Evolutionary conservation across 495 filamentous ascomycete species (phyloP), one percentile per base, ranked within the genome.

Genomic region (Poronia punctata): DNA sequence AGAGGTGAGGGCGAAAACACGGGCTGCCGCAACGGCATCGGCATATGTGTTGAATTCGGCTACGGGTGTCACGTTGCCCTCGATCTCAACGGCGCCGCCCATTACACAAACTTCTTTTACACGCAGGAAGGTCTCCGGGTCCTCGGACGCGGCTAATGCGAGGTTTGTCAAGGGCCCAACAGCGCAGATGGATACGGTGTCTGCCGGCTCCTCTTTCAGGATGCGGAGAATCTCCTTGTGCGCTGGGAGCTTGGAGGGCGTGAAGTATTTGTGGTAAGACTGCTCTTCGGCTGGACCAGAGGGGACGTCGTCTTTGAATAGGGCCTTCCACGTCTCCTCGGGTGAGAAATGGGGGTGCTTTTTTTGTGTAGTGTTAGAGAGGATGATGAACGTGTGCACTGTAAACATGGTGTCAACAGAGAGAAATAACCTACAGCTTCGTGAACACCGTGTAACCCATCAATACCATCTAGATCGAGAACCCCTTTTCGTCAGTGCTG

Each of bases 41-140:
- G 87, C 84, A 41, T 82, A 84, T 38, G 77, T 74, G 65, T 94
- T 94, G 71, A 94, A 94, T 54, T 94, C 86, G 45, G 78, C 83
- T 28, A 74, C 68, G 1, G 86, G 86, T 1, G 85, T 89, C 43
- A 76, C 65, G 64, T 99, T 99, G 36, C 92, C 92, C 19, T 77
- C 72, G 12, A 76, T 54, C 27, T 81, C 69, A 30, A 97, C 74
- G n/a, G 84, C 78, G 41, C 92, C 93, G 23, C 90, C 92, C 92
- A 99, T 99, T n/a, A 95, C 82, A 14, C 95, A 79, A 2, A 99
- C 78, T 56, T 94, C 84, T 57, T 93, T 94, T 18, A 78, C 87
- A 15, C 79, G 78, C 3, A 97, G 74, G 66, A 99, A 95, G 4
- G 86, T 81, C 53, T 85, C 80, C 2, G 86, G 78, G 46, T 95